Evolutionary conservation across 306 rosid genomes (phyloP).

Genomic region (Quercus parvula): DNA sequence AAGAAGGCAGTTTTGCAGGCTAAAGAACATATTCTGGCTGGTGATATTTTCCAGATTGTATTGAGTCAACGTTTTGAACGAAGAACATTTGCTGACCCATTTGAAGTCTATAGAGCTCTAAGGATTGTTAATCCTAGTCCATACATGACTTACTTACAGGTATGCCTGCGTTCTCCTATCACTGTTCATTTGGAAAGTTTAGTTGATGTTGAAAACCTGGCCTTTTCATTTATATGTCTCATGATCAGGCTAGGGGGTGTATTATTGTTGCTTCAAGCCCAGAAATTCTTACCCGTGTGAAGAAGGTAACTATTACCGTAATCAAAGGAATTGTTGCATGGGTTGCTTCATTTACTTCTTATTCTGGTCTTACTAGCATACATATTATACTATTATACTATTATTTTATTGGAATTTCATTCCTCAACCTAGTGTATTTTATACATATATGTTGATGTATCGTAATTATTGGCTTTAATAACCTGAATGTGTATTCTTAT

Average conservation of each 20-base stretch:
- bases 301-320: conserved; percentile 50
- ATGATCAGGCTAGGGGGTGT: conserved; percentile 83
- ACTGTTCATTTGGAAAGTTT: neutral
- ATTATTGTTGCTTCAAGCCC: conserved; percentile 99
- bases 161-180: conserved; percentile 19
- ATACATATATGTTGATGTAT: neutral
- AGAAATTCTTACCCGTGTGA: conserved; percentile 89
- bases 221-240: conserved; percentile 10
- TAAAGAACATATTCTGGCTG: conserved; percentile 91
- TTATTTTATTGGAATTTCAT: neutral
- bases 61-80: conserved; percentile 93
- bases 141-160: conserved; percentile 96
- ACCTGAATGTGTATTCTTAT: conserved; percentile 17
- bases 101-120: conserved; percentile 89
- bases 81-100: conserved; percentile 97
- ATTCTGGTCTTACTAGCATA: neutral
- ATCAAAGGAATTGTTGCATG: neutral
- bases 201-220: conserved; percentile 12
- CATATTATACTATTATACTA: neutral
- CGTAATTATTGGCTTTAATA: conserved; percentile 8
- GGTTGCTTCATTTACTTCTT: neutral
- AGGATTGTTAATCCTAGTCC: conserved; percentile 98
- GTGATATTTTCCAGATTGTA: conserved; percentile 95
- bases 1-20: conserved; percentile 79
- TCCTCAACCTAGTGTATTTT: neutral